A percentile compares a stretch with the other conserved stretches of the same genome.
Evolutionary conservation across 768 basidiomycete genomes (phyloP).

Genomic region (Albatrellus ellisii): DNA sequence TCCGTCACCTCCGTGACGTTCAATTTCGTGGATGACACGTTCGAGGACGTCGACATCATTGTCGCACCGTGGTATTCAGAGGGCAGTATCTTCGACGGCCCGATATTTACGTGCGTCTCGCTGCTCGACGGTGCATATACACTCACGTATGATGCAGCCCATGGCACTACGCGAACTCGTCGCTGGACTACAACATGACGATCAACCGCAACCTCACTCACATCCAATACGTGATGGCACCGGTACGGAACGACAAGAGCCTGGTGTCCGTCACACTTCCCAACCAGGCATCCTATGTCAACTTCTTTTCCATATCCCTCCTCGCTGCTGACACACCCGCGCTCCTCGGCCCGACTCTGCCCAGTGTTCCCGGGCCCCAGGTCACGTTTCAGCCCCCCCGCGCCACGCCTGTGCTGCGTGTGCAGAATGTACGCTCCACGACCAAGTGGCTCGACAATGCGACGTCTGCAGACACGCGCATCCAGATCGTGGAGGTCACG

Average conservation of each 20-base stretch:
- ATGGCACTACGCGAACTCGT: slow-evolving; percentile 23
- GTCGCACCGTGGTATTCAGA: slow-evolving; percentile 7
- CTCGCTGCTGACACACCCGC: slow-evolving; percentile 13
- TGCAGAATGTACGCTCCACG: slow-evolving; percentile 31
- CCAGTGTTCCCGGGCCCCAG: background rate
- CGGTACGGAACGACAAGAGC: slow-evolving; percentile 22
- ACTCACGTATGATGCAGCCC: slow-evolving; percentile 21
- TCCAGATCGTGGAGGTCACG: slow-evolving; percentile 38
- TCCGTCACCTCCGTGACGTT: slow-evolving; percentile 3
- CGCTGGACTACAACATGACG: slow-evolving; percentile 19
- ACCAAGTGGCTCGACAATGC: slow-evolving; percentile 31
- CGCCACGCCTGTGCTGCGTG: slow-evolving; percentile 23
- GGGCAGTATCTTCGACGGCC: slow-evolving; percentile 16
- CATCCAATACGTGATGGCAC: slow-evolving; percentile 32
- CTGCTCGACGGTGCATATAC: background rate
- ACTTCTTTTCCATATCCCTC: slow-evolving; percentile 30
- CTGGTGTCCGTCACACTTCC: slow-evolving; percentile 35
- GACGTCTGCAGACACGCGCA: slow-evolving; percentile 17
- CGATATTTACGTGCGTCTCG: slow-evolving; percentile 17
- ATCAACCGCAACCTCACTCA: slow-evolving; percentile 31
- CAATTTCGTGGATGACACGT: slow-evolving; percentile 6
- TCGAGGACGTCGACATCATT: slow-evolving; percentile 1
- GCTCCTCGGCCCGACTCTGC: background rate
- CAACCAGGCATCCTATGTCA: slow-evolving; percentile 15
- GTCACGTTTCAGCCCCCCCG: slow-evolving; percentile 8